Base-by-base conservation (phyloP, 768 basidiomycete species). In the Asterophora parasitica region DNA sequence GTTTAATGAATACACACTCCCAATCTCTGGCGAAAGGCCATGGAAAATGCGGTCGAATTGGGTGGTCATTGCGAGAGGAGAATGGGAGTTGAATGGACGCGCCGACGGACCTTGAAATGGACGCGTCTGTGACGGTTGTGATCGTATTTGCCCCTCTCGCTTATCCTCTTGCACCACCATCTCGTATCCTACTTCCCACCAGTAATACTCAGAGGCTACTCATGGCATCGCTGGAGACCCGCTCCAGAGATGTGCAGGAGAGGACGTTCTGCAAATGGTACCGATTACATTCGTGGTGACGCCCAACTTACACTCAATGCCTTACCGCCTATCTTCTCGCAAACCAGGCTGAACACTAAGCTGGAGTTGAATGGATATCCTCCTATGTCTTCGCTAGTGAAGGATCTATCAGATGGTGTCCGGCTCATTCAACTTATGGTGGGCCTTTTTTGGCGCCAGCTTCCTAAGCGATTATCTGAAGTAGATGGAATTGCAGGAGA, bases 391-490 rank as follows among this genome's bases (percentile, higher is more conserved):
- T 92, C 93, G 42, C 78, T 99, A 5, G 86, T 92, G 20, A 76
- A 78, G 46, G 96, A 98, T 73, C 81, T 98, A 44, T 91, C 87
- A 4, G 94, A 97, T 70, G 96, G 96, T 28, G 93, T 96, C 15
- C 83, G 89, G 52, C 77, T 99, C 34, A 96, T 98, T 53, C 94
- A 97, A 63, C 77, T 99, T 28, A 92, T 91, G 87, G 93, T 91
- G 51, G 54, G 73, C 60, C 37, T 13, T 33, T 38, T 42, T 40
- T 10, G 20, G 27, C 44, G 40, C 17, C 23, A 23, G 17, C 32
- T 19, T 20, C 38, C 27, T 31, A 16, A 19, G 33, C 42, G 44
- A 28, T 45, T 10, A 39, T 48, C 34, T 50, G 30, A 49, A 45
- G 10, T 12, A 40, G 52, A 26, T 44, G 28, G 27, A 23, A 7